Evolutionary conservation across 2,329 filamentous ascomycete species (phyloP).

Genomic region (Plenodomus tracheiphilus): DNA sequence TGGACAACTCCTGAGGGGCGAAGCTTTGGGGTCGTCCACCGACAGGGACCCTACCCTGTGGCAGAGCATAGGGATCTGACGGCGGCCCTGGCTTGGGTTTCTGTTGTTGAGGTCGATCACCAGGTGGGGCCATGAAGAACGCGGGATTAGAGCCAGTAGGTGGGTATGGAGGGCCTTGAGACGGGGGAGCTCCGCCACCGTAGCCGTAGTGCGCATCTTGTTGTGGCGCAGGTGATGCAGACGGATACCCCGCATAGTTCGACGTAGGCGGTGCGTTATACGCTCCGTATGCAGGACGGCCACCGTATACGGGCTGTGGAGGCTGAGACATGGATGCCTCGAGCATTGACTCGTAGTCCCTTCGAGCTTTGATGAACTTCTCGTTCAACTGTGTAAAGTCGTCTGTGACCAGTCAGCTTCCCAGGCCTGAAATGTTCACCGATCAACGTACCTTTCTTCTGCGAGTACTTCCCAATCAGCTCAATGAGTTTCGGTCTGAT

Average conservation of each 20-base stretch:
- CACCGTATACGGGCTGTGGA: constrained; percentile 76
- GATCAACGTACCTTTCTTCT: constrained; percentile 79
- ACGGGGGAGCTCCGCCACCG: constrained; percentile 34
- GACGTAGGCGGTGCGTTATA: constrained; percentile 40
- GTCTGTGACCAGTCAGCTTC: constrained; percentile 58
- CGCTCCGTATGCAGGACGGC: constrained; percentile 53
- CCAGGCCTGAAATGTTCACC: background rate
- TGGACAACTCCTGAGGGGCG: constrained; percentile 53
- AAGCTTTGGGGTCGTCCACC: constrained; percentile 43
- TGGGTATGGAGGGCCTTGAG: constrained; percentile 44
- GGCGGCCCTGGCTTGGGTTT: constrained; percentile 34
- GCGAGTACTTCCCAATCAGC: constrained; percentile 97
- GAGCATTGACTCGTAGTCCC: constrained; percentile 94
- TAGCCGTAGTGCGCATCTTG: constrained; percentile 37
- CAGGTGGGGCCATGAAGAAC: constrained; percentile 45
- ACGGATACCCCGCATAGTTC: constrained; percentile 38
- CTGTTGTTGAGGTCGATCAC: constrained; percentile 36
- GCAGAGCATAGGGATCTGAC: constrained; percentile 44
- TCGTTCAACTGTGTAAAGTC: constrained; percentile 98
- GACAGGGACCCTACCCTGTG: constrained; percentile 40
- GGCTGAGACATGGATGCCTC: constrained; percentile 96
- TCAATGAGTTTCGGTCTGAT: constrained; percentile 97
- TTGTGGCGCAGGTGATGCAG: constrained; percentile 37
- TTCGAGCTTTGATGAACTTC: constrained; percentile 97
- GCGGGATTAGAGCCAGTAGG: constrained; percentile 41